Evolutionary conservation across 768 basidiomycete species (phyloP).

Genomic region (Mycena olivaceomarginata): DNA sequence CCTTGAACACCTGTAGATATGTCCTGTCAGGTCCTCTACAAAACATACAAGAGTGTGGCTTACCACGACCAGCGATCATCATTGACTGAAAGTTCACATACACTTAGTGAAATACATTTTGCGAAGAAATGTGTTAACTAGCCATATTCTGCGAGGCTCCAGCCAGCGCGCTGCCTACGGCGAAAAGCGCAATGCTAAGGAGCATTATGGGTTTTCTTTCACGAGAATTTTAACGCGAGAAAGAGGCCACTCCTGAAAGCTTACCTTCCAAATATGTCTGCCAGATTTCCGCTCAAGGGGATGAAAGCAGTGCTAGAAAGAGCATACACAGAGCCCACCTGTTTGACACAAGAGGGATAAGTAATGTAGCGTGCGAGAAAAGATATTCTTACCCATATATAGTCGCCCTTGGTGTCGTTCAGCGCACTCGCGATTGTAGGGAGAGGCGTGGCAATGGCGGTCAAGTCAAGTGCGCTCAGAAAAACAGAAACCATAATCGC

Average conservation of each 20-base stretch:
- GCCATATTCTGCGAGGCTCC: slow-evolving; percentile 63
- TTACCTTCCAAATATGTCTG: slow-evolving; percentile 53
- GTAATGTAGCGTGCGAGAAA: neutral
- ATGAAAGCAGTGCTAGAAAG: slow-evolving; percentile 62
- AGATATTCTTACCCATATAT: slow-evolving; percentile 32
- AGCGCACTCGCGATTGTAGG: slow-evolving; percentile 38
- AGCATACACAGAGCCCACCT: slow-evolving; percentile 63
- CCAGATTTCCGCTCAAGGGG: slow-evolving; percentile 58
- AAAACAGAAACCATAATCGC: slow-evolving; percentile 35
- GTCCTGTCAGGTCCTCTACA: too few relatives aligned
- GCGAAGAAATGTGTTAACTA: neutral
- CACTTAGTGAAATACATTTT: too few relatives aligned
- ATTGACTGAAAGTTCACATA: slow-evolving; percentile 37
- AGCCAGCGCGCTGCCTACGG: slow-evolving; percentile 62
- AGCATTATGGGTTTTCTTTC: slow-evolving; percentile 52
- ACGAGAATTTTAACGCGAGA: too few relatives aligned
- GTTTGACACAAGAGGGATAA: neutral
- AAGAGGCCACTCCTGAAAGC: accelerated
- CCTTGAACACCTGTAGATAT: slow-evolving; percentile 4
- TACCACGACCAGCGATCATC: slow-evolving; percentile 61
- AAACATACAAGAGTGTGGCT: neutral
- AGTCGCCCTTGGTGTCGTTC: slow-evolving; percentile 36
- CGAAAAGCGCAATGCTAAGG: slow-evolving; percentile 53
- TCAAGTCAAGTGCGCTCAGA: slow-evolving; percentile 38
- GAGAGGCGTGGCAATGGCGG: slow-evolving; percentile 32